Evolutionary conservation across 2,329 filamentous ascomycete species (phyloP), one percentile per base, ranked within the genome.

Genomic region (Fusarium continuum): DNA sequence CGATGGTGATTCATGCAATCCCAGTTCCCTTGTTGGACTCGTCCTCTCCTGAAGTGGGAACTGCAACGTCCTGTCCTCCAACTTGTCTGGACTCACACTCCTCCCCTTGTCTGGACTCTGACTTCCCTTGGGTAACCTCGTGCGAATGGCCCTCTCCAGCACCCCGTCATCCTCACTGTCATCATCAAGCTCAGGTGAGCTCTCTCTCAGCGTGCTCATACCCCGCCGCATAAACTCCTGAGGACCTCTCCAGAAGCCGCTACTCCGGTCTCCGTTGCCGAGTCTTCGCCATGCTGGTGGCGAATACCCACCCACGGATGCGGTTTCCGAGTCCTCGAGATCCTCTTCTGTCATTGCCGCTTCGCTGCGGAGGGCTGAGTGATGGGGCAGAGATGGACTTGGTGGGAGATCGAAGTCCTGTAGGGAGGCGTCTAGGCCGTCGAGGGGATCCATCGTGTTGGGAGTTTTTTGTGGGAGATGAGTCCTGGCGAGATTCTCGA

Each of bases 211-310:
- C 5, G 63, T 60, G 55, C 67, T 63, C 22, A 84, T 77, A 48
- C 61, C 61, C 16, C 79, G 64, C 52, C 65, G 64, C 20, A 83
- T 77, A 9, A 81, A 76, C 68, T 88, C 83, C 69, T 87, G 83
- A 58, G 72, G 72, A n/a, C 71, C 67, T 68, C 83, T 83, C 83
- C 89, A 88, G 73, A 88, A 87, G 63, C 84, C 83, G 70, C 79
- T 84, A 74, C 80, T 85, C 72, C 82, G 80, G 65, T 81, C 80
- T 69, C 83, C 85, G 80, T 85, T 86, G 78, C 79, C 82, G 75
- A 86, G 83, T 65, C 83, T 83, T 72, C 83, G 80, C 85, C 85
- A 87, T 41, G 85, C 85, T 63, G 85, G 85, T 53, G 85, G 85
- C 70, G 82, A 85, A 78, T 83, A 87, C 61, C 83, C 84, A 80